Evolutionary conservation across 495 filamentous ascomycete genomes (phyloP).

Genomic region (Usnea hakonensis): DNA sequence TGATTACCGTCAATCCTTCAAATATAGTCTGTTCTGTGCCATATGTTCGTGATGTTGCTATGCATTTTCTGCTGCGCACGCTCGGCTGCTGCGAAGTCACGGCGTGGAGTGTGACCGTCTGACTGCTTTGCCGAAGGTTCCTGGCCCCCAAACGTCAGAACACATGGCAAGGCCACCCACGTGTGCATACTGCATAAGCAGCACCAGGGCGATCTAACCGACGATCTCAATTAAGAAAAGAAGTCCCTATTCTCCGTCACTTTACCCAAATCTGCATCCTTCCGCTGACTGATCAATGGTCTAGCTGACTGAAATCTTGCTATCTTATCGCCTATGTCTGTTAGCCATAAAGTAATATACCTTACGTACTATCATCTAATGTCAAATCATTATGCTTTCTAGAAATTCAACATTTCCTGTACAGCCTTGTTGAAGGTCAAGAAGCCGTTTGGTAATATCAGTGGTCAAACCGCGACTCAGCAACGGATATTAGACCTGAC

Average conservation of each 20-base stretch:
- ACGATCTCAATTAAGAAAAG: background rate
- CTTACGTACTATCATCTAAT: background rate
- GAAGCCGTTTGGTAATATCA: background rate
- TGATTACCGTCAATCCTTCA: background rate
- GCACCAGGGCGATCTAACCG: background rate
- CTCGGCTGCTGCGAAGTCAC: background rate
- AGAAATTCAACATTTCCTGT: background rate
- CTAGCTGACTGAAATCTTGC: background rate
- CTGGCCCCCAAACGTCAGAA: slow-evolving; percentile 5
- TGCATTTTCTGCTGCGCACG: background rate
- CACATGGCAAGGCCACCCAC: slow-evolving; percentile 3
- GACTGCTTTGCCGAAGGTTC: background rate
- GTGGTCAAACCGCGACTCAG: background rate
- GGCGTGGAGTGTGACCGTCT: background rate
- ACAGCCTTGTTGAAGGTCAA: background rate
- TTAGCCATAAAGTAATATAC: too few relatives aligned
- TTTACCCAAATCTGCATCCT: background rate
- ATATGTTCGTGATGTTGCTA: background rate
- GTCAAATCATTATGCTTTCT: background rate
- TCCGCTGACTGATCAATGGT: background rate
- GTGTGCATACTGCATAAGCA: slow-evolving; percentile 5
- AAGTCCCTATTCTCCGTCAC: background rate
- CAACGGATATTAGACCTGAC: background rate
- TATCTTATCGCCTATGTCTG: background rate
- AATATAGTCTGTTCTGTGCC: background rate